Percentiles rank a stretch among this genome's conserved stretches.
phyloP scores from a whole-genome alignment of 2,329 filamentous ascomycete genomes.

The Colletotrichum sp. region DNA sequence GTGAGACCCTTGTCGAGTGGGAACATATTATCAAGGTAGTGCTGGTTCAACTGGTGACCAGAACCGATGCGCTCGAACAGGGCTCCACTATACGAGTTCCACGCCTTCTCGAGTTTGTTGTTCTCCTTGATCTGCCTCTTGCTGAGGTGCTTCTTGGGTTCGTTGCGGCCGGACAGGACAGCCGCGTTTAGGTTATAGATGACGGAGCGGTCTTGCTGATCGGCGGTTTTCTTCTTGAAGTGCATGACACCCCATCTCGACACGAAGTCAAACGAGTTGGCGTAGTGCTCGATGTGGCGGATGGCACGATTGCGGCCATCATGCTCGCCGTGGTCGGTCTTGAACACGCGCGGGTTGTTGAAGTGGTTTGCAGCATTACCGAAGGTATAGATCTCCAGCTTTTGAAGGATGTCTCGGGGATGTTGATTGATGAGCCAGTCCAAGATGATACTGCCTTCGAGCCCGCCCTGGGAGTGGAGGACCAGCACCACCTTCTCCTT shows the following conservation, averaged over 20 bases:
- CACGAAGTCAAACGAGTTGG: slow-evolving; percentile 76
- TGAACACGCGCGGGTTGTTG: slow-evolving; percentile 70
- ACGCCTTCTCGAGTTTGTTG: slow-evolving; percentile 21
- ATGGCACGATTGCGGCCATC: slow-evolving; percentile 56
- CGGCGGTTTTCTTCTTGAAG: slow-evolving; percentile 43
- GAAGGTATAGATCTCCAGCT: slow-evolving; percentile 81
- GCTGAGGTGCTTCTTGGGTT: slow-evolving; percentile 27
- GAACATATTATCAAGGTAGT: slow-evolving; percentile 68
- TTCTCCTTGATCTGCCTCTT: background rate
- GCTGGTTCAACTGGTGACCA: slow-evolving; percentile 65
- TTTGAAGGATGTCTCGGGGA: slow-evolving; percentile 66
- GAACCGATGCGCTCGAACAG: slow-evolving; percentile 62
- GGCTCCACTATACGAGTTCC: slow-evolving; percentile 66
- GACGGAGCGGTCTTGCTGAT: slow-evolving; percentile 42
- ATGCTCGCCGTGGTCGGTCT: slow-evolving; percentile 33
- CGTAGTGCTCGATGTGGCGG: slow-evolving; percentile 80
- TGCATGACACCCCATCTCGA: slow-evolving; percentile 76
- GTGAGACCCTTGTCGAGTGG: slow-evolving; percentile 31
- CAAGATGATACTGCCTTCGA: slow-evolving; percentile 73
- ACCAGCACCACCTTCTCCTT: slow-evolving; percentile 76
- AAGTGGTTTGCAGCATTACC: slow-evolving; percentile 82
- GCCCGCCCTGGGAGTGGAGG: slow-evolving; percentile 78
- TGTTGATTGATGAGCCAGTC: slow-evolving; percentile 80
- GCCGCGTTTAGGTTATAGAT: background rate
- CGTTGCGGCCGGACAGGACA: slow-evolving; percentile 23